A percentile compares a stretch with the other conserved stretches of the same genome.
These are phyloP conservation scores for Suhomyces vadensis DNA, from an alignment of 805 yeast genomes.

Conservation along the genomic window DNA sequence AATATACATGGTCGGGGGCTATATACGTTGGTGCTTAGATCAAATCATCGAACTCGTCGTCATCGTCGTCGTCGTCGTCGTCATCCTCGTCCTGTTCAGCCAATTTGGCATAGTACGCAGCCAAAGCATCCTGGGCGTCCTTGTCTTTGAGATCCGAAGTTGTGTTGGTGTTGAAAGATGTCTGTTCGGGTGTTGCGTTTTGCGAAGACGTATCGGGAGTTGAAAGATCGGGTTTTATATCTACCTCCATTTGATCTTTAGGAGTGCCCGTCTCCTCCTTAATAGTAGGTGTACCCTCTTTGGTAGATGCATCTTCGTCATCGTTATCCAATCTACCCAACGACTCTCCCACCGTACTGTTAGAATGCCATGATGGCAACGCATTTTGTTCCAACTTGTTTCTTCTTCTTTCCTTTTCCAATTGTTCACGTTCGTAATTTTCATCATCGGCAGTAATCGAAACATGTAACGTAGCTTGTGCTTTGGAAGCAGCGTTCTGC, in stretches of 20 bases:
- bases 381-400: constrained; percentile 86
- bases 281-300: constrained; percentile 23
- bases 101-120: constrained; percentile 70
- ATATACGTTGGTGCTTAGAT: too few species aligned
- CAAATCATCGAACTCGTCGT: constrained; percentile 24
- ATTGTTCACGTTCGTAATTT: constrained; percentile 62
- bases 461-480: constrained; percentile 87
- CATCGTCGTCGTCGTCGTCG: constrained; percentile 57
- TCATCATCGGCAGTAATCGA: constrained; percentile 88
- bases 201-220: constrained; percentile 3
- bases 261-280: constrained; percentile 12
- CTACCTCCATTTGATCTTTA: constrained; percentile 6
- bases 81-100: constrained; percentile 68
- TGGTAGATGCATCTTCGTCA: constrained; percentile 33
- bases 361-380: constrained; percentile 94
- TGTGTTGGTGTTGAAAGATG: constrained; percentile 1
- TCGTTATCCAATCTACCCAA: constrained; percentile 56
- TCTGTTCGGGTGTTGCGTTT: not conserved
- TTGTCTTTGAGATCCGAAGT: constrained; percentile 44
- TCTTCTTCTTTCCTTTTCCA: constrained; percentile 65
- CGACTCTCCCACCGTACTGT: constrained; percentile 80
- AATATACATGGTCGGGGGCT: too few species aligned
- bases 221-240: constrained; percentile 10
- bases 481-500: constrained; percentile 55
- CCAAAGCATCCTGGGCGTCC: constrained; percentile 69